Evolutionary conservation across 73 alveolate species (phyloP).

Genomic region (Paramecium primaurelia): DNA sequence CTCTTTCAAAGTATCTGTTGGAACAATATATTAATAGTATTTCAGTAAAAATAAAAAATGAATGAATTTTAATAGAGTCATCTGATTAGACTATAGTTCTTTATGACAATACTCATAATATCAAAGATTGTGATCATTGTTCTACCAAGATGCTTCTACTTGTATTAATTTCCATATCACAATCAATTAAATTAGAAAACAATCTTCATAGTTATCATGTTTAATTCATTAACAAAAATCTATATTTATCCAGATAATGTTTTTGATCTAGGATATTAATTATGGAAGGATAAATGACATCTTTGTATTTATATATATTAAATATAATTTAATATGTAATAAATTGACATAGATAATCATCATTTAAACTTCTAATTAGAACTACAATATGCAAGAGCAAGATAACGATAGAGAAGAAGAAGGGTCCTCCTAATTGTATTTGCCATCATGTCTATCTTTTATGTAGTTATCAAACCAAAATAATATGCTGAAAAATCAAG

Average conservation of each 20-base stretch:
- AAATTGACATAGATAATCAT: not conserved
- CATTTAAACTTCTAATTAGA: not conserved
- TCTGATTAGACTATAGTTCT: constrained; percentile 72
- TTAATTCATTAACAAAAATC: constrained; percentile 31
- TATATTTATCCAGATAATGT: constrained; percentile 22
- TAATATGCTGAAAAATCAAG: not conserved
- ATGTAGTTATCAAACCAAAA: not conserved
- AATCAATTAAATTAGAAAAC: constrained; percentile 68
- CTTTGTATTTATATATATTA: not conserved
- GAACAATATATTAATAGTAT: constrained; percentile 81
- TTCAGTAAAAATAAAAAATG: constrained; percentile 76
- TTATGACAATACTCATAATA: constrained; percentile 69
- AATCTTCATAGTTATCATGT: constrained; percentile 81
- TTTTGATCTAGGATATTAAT: not conserved
- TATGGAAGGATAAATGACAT: constrained; percentile 36
- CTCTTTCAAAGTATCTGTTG: constrained; percentile 85
- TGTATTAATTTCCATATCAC: constrained; percentile 77
- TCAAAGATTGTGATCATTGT: constrained; percentile 65
- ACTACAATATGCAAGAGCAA: not conserved
- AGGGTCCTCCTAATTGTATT: not conserved
- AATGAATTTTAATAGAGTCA: not conserved
- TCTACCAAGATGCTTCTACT: constrained; percentile 78
- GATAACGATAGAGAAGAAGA: not conserved
- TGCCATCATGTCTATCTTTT: not conserved
- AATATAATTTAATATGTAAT: not conserved